Base-by-base conservation (phyloP, 352 stramenopile species). In the Globisporangium spiculum region DNA sequence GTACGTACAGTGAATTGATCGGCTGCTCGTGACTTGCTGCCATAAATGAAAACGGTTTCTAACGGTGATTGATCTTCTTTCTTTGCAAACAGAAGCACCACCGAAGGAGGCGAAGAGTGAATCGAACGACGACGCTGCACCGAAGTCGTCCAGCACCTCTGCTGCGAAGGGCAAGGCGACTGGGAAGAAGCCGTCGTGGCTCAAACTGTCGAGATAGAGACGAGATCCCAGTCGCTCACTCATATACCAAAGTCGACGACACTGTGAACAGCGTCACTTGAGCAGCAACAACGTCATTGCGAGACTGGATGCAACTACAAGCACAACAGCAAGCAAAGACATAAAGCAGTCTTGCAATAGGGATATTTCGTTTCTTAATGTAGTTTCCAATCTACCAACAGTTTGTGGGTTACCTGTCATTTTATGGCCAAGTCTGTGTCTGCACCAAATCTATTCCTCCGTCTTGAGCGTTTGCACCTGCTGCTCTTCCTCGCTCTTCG, bases 161-260 rank as follows among this genome's bases (percentile, higher is more conserved):
- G 65, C 67, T 52, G 63, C 57, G 36, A 76, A 72, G 52, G 22
- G 44, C 14, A 87, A 87, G 44, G 32, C 56, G 60, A 72, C 69
- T 9, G 68, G 69, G 1, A 94, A 92, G 67, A 92, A 91, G 52
- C 86, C 86, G 1, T 81, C 79, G 38, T 94, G 86, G 86, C 66
- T 94, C 32, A 94, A 94, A 68, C 73, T 92, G 5, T 92, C 54
- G 26, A 66, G 66, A 32, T 71, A 71, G 32, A 63, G 60, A 5
- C 1, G 22, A 12, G 53, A 59, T 30, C 24, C 18, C 44, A 52
- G 38, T 24, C 2, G 2, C 7, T n/a, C 38, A 8, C 22, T 18
- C 18, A 8, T 7, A 2, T 7, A 22, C 44, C 44, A 52, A 24
- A 24, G 18, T 52, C 18, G 22, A 7, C 18, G 41, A 8, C 5